Evolutionary conservation across 2,329 filamentous ascomycete genomes (phyloP).

Genomic region (Fusarium fracticaudum): DNA sequence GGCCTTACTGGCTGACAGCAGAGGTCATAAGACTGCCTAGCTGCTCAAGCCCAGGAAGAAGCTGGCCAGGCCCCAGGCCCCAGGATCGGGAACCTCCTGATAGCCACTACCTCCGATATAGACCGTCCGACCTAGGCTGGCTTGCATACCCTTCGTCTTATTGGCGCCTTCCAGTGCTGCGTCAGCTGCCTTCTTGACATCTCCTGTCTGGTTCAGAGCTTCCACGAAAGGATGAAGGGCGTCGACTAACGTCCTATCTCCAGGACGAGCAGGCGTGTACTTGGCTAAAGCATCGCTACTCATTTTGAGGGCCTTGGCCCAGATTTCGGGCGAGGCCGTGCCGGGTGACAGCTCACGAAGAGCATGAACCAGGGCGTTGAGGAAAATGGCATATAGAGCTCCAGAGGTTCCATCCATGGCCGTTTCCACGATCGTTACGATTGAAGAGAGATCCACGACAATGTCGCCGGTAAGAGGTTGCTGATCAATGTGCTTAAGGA

Average conservation of each 20-base stretch:
- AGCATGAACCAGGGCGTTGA: constrained; percentile 81
- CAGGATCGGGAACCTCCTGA: constrained; percentile 66
- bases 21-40: constrained; percentile 42
- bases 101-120: constrained; percentile 57
- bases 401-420: constrained; percentile 71
- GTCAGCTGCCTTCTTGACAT: constrained; percentile 76
- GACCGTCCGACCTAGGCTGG: constrained; percentile 74
- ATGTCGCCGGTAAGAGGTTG: constrained; percentile 60
- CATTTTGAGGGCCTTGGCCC: constrained; percentile 74
- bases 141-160: constrained; percentile 90
- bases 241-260: constrained; percentile 91
- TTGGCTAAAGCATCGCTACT: constrained; percentile 76
- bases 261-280: constrained; percentile 90
- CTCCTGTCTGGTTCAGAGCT: constrained; percentile 70
- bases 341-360: constrained; percentile 57
- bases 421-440: constrained; percentile 65
- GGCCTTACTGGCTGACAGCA: background rate
- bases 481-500: constrained; percentile 60
- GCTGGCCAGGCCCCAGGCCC: constrained; percentile 77
- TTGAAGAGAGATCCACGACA: constrained; percentile 61
- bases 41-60: constrained; percentile 79
- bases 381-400: constrained; percentile 80
- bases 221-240: constrained; percentile 89
- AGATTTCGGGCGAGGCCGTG: constrained; percentile 52
- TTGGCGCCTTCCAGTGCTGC: constrained; percentile 81